A percentile compares a stretch with the other conserved stretches of the same genome.
phyloP scores from a whole-genome alignment of 495 filamentous ascomycete species.

The Cryomyces minteri region DNA sequence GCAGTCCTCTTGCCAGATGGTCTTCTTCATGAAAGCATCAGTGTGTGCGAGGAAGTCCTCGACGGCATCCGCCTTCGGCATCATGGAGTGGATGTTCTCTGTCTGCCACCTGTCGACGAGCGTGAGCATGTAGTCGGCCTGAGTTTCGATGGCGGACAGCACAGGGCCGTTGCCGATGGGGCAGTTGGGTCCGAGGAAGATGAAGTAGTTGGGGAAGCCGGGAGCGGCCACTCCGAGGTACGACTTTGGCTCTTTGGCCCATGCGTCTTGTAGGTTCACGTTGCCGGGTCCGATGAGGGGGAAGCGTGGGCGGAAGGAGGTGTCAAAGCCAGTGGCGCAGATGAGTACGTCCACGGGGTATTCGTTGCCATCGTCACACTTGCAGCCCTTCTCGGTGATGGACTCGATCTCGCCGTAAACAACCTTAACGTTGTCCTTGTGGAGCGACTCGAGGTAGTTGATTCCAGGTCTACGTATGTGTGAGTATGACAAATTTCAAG shows the following conservation, averaged over 20 bases:
- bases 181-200: conserved; percentile 23
- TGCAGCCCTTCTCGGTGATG: conserved; percentile 11
- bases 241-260: conserved; percentile 9
- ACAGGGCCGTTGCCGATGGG: conserved; percentile 25
- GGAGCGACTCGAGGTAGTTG: conserved; percentile 17
- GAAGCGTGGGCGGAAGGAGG: conserved; percentile 32
- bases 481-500: no score
- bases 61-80: conserved; percentile 24
- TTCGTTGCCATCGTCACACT: conserved; percentile 12
- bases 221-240: conserved; percentile 14
- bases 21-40: conserved; percentile 28
- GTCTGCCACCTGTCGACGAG: conserved; percentile 30
- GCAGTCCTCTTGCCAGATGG: conserved; percentile 29
- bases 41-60: conserved; percentile 27
- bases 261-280: conserved; percentile 12
- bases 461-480: no score
- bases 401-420: conserved; percentile 14
- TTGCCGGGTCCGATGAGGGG: conserved; percentile 23
- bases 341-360: conserved; percentile 18
- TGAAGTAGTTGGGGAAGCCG: conserved; percentile 16
- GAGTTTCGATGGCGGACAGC: conserved; percentile 18
- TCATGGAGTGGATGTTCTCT: conserved; percentile 27
- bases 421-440: conserved; percentile 14
- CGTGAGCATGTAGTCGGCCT: conserved; percentile 32
- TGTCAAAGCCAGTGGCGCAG: no score